Base-by-base conservation (phyloP, 305 asterid species). In the Solanum chacoense region DNA sequence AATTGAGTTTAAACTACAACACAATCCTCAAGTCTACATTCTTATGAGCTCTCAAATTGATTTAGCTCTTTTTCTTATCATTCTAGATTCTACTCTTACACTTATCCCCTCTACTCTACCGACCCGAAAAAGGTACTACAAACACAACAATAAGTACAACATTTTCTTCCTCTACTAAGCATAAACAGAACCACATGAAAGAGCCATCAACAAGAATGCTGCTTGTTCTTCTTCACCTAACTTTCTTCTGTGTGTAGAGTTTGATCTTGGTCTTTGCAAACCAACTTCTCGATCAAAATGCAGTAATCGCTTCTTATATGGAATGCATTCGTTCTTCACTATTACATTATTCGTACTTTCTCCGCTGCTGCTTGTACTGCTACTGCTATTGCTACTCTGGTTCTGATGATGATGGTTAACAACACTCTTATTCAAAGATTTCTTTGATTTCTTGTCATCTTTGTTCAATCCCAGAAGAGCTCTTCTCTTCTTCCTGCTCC, bases 401-500 rank as follows among this genome's bases (percentile, higher is more conserved):
- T 84, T 35, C 73, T 87, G 80, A 88, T 79, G 93, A 90, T 91
- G 88, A 16, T 50, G 50, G 4, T 87, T 55, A 7, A 12, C 63
- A 1, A 3, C 40, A 32, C 28, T 88, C 31, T 89, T 93, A 45
- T 18, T 29, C 55, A 10, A 81, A 81, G 96, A 87, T 75, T 96
- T 95, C 91, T 96, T 97, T 10, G 92, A 67, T 26, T 94, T 96
- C 90, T 93, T 95, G n/a, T 95, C 99, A 0, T 96, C 97, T 89
- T 95, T 96, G 65, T 94, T 88, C 10, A 94, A 88, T 1, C 98
- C 99, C 93, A 96, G 78, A 3, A 97, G 90, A 8, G 98, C 99
- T 90, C 99, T 94, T 65, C 98, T 93, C 94, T 94, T 97, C 86
- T 97, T 97, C 34, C 99, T 90, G 93, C 98, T 97, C 86, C 98